Conservation (phyloP, 177 flowering plant genomes). For the Vitis hybrid region DNA sequence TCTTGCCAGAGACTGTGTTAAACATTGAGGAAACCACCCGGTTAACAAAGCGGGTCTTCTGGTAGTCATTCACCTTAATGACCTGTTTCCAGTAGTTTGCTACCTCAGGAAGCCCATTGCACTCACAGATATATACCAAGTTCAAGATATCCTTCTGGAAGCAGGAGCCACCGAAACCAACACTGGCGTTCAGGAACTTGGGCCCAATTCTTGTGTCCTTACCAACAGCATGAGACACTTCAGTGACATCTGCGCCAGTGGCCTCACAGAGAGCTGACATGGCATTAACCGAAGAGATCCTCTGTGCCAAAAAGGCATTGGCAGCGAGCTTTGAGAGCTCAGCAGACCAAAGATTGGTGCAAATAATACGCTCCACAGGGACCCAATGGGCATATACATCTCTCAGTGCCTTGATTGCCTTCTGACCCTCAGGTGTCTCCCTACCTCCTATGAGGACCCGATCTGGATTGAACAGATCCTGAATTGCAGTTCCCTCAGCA, state of each 20-base stretch:
- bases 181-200: conserved; percentile 81
- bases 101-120: conserved; percentile 88
- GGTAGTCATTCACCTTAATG: conserved; percentile 81
- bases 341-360: conserved; percentile 85
- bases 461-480: conserved; percentile 71
- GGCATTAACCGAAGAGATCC: conserved; percentile 81
- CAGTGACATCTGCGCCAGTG: conserved; percentile 77
- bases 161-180: conserved; percentile 89
- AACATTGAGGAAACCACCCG: conserved; percentile 81
- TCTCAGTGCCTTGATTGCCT: conserved; percentile 60
- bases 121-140: conserved; percentile 81
- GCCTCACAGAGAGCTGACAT: conserved; percentile 95
- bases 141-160: conserved; percentile 88
- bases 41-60: conserved; percentile 77
- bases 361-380: conserved; percentile 59
- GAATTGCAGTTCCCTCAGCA: conserved; percentile 87
- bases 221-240: conserved; percentile 76
- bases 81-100: conserved; percentile 88
- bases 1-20: conserved; percentile 71
- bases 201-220: conserved; percentile 85
- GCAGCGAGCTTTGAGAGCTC: conserved; percentile 95
- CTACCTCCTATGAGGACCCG: conserved; percentile 87
- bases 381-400: conserved; percentile 86
- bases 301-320: conserved; percentile 82
- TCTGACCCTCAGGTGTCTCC: conserved; percentile 75